Conservation (phyloP, 2,329 filamentous ascomycete species). For the Eutypa lata region DNA sequence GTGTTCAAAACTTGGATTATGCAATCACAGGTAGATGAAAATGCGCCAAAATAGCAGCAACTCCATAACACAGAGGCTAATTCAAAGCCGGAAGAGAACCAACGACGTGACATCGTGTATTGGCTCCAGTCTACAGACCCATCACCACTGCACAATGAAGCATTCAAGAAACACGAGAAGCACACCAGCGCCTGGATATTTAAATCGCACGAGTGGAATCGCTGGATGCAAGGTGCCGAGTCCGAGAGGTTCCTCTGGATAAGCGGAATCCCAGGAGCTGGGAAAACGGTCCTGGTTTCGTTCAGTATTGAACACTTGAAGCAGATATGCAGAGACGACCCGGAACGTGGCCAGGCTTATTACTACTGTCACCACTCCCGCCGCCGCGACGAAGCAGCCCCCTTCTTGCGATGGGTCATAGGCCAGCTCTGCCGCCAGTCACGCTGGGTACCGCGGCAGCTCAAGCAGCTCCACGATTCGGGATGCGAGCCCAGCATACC, state of each 20-base stretch:
- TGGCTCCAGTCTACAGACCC: constrained; percentile 2
- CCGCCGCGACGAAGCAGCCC: constrained; percentile 12
- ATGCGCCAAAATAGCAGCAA: not conserved
- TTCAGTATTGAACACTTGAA: constrained; percentile 8
- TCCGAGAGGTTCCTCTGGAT: constrained; percentile 7
- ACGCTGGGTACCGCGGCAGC: constrained; percentile 5
- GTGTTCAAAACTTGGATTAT: not conserved
- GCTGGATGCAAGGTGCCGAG: not conserved
- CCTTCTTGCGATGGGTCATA: constrained; percentile 12
- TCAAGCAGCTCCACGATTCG: constrained; percentile 3
- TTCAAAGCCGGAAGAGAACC: not conserved
- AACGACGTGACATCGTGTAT: not conserved
- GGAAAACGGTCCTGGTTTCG: constrained; percentile 15
- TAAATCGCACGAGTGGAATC: not conserved
- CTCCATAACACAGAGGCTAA: not conserved
- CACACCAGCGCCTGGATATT: constrained; percentile 1
- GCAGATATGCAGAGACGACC: not conserved
- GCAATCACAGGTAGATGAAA: not conserved
- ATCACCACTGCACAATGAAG: constrained; percentile 1
- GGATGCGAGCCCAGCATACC: constrained; percentile 7
- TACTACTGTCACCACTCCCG: constrained; percentile 19
- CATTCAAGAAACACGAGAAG: constrained; percentile 2
- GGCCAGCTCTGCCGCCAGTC: constrained; percentile 9
- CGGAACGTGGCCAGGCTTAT: constrained; percentile 2
- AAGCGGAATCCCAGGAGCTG: constrained; percentile 10